Evolutionary conservation across 345 rosid genomes (phyloP).

Genomic region (Firmiana major): DNA sequence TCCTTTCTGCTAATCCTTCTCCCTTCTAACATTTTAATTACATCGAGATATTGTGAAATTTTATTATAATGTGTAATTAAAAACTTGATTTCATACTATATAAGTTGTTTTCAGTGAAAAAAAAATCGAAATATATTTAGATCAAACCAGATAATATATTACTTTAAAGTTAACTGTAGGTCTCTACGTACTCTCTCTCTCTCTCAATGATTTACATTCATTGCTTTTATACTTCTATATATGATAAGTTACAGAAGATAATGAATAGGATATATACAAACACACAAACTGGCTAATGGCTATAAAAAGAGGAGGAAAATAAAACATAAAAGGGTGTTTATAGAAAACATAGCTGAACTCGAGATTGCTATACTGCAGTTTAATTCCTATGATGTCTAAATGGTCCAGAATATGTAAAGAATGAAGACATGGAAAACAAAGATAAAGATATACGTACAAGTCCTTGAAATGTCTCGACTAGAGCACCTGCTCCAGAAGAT

Average conservation of each 20-base stretch:
- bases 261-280: background rate
- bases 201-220: background rate
- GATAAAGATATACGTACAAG: conserved; percentile 28
- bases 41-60: too few relatives aligned
- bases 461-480: conserved; percentile 64
- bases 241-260: background rate
- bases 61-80: too few relatives aligned
- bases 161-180: too few relatives aligned
- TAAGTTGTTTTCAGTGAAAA: too few relatives aligned
- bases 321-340: background rate
- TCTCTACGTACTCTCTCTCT: too few relatives aligned
- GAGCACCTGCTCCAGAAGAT: conserved; percentile 86
- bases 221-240: background rate
- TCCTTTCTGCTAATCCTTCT: background rate
- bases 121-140: too few relatives aligned
- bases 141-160: too few relatives aligned
- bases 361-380: background rate
- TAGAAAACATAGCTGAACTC: background rate
- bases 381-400: background rate
- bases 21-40: too few relatives aligned
- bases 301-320: background rate
- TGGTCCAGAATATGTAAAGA: background rate
- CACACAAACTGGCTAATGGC: background rate
- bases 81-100: too few relatives aligned
- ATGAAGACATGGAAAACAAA: background rate